phyloP scores from a whole-genome alignment of 2,329 filamentous ascomycete species.

The Neonectria neomacrospora region DNA sequence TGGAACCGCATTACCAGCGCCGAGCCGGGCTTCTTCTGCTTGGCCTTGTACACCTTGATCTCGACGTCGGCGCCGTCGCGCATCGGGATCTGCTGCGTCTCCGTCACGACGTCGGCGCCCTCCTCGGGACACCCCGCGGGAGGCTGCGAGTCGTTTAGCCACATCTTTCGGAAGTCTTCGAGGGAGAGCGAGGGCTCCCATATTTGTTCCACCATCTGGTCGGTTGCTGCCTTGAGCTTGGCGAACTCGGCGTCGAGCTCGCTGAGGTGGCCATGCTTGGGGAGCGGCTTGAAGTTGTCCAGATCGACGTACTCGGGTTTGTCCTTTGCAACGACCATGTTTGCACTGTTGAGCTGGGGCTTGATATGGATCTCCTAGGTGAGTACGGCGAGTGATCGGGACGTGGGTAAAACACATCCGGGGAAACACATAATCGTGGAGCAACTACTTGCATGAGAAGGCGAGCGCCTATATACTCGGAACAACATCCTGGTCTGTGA shows the following conservation, averaged over 20 bases:
- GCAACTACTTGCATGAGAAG: not conserved
- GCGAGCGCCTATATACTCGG: not conserved
- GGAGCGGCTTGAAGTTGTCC: slow-evolving; percentile 48
- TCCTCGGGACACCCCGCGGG: slow-evolving; percentile 46
- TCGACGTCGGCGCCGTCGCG: slow-evolving; percentile 50
- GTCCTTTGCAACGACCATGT: slow-evolving; percentile 43
- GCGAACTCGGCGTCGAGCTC: slow-evolving; percentile 48
- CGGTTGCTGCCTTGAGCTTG: slow-evolving; percentile 41
- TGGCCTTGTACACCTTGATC: slow-evolving; percentile 48
- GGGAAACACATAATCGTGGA: not conserved
- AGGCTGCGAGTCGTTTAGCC: slow-evolving; percentile 42
- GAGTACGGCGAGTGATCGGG: not conserved
- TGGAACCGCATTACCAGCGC: slow-evolving; percentile 50
- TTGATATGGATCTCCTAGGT: not conserved
- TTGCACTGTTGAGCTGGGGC: not conserved
- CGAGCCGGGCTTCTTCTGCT: slow-evolving; percentile 40
- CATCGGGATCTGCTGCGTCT: slow-evolving; percentile 43
- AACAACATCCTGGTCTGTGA: not conserved
- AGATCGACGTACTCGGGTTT: slow-evolving; percentile 44
- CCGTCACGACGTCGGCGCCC: slow-evolving; percentile 48
- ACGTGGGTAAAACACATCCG: not conserved
- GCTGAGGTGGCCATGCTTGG: slow-evolving; percentile 50
- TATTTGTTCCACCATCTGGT: slow-evolving; percentile 41
- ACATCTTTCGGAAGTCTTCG: slow-evolving; percentile 44
- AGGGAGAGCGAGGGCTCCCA: slow-evolving; percentile 45